Evolutionary conservation across 208 protist genomes (phyloP), one percentile per base, ranked within the genome.

Genomic region (Crithidia acanthocephali): DNA sequence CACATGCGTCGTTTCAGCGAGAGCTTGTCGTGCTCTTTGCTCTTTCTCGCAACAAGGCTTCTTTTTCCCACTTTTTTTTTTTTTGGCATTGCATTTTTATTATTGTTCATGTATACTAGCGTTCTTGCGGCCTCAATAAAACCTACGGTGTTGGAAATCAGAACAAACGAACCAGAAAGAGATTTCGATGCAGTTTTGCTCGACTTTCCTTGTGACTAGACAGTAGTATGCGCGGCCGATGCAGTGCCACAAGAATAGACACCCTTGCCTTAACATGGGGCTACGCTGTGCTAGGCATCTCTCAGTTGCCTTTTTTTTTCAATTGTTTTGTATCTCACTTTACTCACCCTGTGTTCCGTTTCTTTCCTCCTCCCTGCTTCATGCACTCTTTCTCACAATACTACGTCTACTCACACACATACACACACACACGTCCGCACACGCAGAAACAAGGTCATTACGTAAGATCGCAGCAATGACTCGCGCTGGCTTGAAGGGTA

Each of bases 401-500:
- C 6, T 15, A 42, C 37, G 13, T 15, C 20, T 42, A 10, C 30
- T 48, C 15, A 60, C 53, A 32, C 65, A 44, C 20, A 35, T 45
- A 51, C 2, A 68, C 28, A 42, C 27, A 35, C 25, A 23, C 25
- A 6, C 15, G 28, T n/a, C 2, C 16, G 18, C 1, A 42, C 8
- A 18, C n/a, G 20, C 23, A 74, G 68, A 74, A 74, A 60, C 40
- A 42, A 16, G 59, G 68, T 66, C 68, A 60, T 60, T 66, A 56
- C 68, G 50, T 28, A 67, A 60, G 15, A 25, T 51, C 51, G 33
- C 64, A 47, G 60, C 70, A 76, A 94, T 92, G 90, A 88, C 80
- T 30, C 86, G 86, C 79, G 86, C 86, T 76, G 90, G 83, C 10
- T 81, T 84, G 77, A 95, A 95, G 83, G 80, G 80, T 27, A 91